Percentiles rank a stretch among this genome's conserved stretches.
These are phyloP conservation scores for Acmispon strigosus DNA, from an alignment of 306 rosid genomes.

Conservation along the genomic window DNA sequence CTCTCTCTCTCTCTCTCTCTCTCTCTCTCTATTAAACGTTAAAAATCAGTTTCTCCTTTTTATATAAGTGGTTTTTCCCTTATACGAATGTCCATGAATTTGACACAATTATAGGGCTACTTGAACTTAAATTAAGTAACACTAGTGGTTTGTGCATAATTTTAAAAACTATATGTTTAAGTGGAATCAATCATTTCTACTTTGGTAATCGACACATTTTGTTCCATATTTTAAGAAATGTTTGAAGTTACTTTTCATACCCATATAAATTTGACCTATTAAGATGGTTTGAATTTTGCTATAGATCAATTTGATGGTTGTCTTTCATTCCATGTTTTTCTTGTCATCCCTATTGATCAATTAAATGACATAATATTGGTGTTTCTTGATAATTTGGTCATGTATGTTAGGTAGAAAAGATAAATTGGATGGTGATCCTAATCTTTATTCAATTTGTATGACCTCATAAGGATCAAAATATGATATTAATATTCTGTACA, in stretches of 20 bases:
- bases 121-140: too few species aligned
- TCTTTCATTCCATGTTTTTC: background rate
- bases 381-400: constrained; percentile 34
- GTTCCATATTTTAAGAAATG: background rate
- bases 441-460: too few species aligned
- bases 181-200: background rate
- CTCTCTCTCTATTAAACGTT: too few species aligned
- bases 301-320: background rate
- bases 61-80: too few species aligned
- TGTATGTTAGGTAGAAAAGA: constrained; percentile 44
- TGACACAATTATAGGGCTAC: too few species aligned
- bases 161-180: too few species aligned
- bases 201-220: background rate
- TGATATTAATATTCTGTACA: constrained; percentile 13
- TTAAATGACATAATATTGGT: constrained; percentile 27
- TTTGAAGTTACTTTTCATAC: background rate
- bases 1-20: too few species aligned
- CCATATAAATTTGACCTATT: constrained; percentile 2
- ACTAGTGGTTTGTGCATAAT: too few species aligned
- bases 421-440: constrained; percentile 50
- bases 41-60: too few species aligned
- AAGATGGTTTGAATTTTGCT: constrained; percentile 4
- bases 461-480: constrained; percentile 28
- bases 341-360: background rate
- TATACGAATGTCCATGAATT: too few species aligned